A percentile compares a stretch with the other conserved stretches of the same genome.
phyloP scores from a whole-genome alignment of 2,329 filamentous ascomycete species.

The Dothiorella sarmentorum region DNA sequence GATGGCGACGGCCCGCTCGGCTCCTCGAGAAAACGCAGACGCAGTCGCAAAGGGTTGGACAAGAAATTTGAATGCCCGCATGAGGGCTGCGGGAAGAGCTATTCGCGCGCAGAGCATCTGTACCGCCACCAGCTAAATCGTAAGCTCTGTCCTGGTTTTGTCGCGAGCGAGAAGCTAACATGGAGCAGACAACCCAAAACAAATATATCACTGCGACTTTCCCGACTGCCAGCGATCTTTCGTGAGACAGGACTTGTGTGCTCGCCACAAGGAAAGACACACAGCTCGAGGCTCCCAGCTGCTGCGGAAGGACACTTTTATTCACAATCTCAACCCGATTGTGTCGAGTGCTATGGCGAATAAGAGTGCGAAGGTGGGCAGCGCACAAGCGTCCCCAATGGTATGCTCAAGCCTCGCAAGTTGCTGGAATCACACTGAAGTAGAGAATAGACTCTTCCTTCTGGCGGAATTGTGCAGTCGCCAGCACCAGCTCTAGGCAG shows the following conservation, averaged over 20 bases:
- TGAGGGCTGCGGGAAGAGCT: constrained; percentile 89
- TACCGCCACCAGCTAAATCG: constrained; percentile 95
- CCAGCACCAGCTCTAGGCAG: constrained; percentile 29
- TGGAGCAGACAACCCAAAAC: constrained; percentile 75
- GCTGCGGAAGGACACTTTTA: constrained; percentile 65
- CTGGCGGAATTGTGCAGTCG: constrained; percentile 23
- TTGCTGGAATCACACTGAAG: neutral
- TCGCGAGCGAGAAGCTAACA: constrained; percentile 18
- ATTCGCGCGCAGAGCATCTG: constrained; percentile 93
- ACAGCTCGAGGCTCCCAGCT: constrained; percentile 67
- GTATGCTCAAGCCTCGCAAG: constrained; percentile 18
- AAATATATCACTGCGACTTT: constrained; percentile 91
- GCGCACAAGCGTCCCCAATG: constrained; percentile 26
- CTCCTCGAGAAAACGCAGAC: constrained; percentile 54
- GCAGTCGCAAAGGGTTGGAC: constrained; percentile 74
- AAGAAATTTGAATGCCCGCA: constrained; percentile 72
- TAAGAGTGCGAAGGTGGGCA: constrained; percentile 28
- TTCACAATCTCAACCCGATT: constrained; percentile 49
- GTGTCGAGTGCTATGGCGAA: constrained; percentile 29
- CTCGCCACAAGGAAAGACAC: constrained; percentile 55
- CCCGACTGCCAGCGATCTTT: constrained; percentile 87
- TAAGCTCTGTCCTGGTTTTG: constrained; percentile 44
- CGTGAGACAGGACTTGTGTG: constrained; percentile 87
- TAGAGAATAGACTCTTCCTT: neutral
- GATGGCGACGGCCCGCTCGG: constrained; percentile 23